These are phyloP conservation scores for Capsella rubella DNA, from an alignment of 441 rosid genomes.

Conservation along the genomic window DNA sequence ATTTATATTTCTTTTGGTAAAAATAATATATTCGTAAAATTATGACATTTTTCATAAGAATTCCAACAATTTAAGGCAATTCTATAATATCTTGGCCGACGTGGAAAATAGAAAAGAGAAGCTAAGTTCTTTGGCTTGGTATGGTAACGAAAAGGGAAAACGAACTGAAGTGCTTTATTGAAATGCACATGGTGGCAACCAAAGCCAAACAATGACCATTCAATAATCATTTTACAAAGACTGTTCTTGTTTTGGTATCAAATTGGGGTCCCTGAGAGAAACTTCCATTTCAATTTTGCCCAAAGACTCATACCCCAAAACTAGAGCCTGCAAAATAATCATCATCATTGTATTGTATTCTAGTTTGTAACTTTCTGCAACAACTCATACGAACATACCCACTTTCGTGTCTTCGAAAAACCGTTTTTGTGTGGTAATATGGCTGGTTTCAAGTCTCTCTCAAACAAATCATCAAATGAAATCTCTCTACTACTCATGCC, in stretches of 20 bases:
- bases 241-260: constrained; percentile 43
- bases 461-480: constrained; percentile 6
- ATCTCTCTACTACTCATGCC: constrained; percentile 33
- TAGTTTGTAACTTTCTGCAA: constrained; percentile 31
- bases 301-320: constrained; percentile 25
- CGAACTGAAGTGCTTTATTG: constrained; percentile 32
- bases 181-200: constrained; percentile 38
- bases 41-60: no score
- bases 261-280: constrained; percentile 41
- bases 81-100: neutral
- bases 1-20: no score
- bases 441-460: constrained; percentile 36
- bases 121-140: constrained; percentile 16
- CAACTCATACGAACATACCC: constrained; percentile 21
- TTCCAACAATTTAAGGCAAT: no score
- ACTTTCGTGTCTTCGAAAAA: constrained; percentile 25
- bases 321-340: constrained; percentile 24
- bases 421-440: constrained; percentile 28
- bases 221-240: constrained; percentile 26
- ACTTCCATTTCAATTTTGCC: constrained; percentile 28
- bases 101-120: constrained; percentile 28
- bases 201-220: constrained; percentile 40
- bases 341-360: constrained; percentile 23
- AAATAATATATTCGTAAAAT: no score
- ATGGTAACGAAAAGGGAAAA: constrained; percentile 20